These are phyloP conservation scores for Whalleya microplaca DNA, from an alignment of 2,329 filamentous ascomycete species.

Conservation along the genomic window DNA sequence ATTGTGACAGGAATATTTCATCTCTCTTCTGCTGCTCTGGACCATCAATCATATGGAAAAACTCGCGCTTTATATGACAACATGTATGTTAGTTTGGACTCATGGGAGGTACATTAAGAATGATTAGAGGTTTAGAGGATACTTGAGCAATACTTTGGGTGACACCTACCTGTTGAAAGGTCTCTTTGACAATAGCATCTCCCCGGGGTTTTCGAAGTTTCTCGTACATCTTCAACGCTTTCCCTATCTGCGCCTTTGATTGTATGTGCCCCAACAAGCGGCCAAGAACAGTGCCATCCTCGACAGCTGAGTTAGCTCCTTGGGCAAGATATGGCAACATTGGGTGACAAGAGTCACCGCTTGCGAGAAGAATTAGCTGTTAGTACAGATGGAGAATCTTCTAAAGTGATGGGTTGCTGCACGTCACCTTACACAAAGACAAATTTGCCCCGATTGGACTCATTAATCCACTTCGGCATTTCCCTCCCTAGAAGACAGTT, in stretches of 20 bases:
- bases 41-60: slow-evolving; percentile 58
- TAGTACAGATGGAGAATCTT: slow-evolving; percentile 27
- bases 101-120: not conserved
- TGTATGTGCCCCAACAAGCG: slow-evolving; percentile 56
- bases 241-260: slow-evolving; percentile 48
- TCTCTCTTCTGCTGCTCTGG: slow-evolving; percentile 62
- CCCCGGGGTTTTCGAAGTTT: slow-evolving; percentile 51
- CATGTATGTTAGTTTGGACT: not conserved
- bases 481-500: slow-evolving; percentile 43
- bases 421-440: slow-evolving; percentile 49
- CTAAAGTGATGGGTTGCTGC: slow-evolving; percentile 16
- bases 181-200: slow-evolving; percentile 62
- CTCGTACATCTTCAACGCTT: slow-evolving; percentile 50
- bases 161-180: slow-evolving; percentile 52
- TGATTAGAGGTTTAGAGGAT: not conserved
- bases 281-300: slow-evolving; percentile 70
- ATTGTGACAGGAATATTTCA: slow-evolving; percentile 56
- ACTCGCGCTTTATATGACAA: slow-evolving; percentile 44
- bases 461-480: slow-evolving; percentile 58
- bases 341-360: slow-evolving; percentile 65
- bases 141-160: not conserved
- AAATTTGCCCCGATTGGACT: slow-evolving; percentile 45
- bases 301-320: slow-evolving; percentile 68
- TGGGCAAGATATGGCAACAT: slow-evolving; percentile 68
- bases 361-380: slow-evolving; percentile 13